Evolutionary conservation across 2,329 filamentous ascomycete genomes (phyloP), one percentile per base, ranked within the genome.

Genomic region (Talaromyces funiculosus): DNA sequence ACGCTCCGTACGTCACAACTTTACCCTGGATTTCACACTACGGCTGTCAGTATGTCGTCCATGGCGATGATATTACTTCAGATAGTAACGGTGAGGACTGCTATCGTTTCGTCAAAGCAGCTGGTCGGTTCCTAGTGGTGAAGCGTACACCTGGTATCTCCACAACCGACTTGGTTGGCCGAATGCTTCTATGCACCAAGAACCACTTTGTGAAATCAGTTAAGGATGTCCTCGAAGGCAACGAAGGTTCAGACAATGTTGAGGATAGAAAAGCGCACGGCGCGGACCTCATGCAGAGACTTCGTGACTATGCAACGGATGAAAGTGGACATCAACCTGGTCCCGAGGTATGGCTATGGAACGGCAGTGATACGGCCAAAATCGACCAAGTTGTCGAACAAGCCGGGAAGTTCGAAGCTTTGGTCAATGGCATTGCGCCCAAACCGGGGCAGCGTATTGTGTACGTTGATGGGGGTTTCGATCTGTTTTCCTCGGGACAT

Each of bases 11-110:
- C 77, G 94, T 99, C 60, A 99, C 94, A 22, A 88, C 88, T 63
- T 84, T 97, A 53, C 87, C 89, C 53, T 99, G 92, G 90, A 96
- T 99, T 70, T 88, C 88, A 60, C 92, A 96, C 76, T 97, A 94
- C 73, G 92, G 94, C 64, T 97, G 94, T 81, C 86, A 89, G 71
- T 97, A 93, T 74, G 94, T 97, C 43, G 93, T 96, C 1, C 93
- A 97, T 75, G 93, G 93, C 63, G 94, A 97, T 75, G 93, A 97
- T 76, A 96, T 97, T 71, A 97, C 94, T 2, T 96, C 92, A 0
- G 94, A 99, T 76, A 90, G 89, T 72, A 86, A 87, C 66, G 94
- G 94, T 43, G 89, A 96, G 73, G 94, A 99, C 78, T 97, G 93
- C 79, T 99, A 99, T 78, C 90, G 94, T 63, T 97, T 93, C 71